phyloP scores from a whole-genome alignment of 2,329 filamentous ascomycete genomes.

The Claviceps purpurea region DNA sequence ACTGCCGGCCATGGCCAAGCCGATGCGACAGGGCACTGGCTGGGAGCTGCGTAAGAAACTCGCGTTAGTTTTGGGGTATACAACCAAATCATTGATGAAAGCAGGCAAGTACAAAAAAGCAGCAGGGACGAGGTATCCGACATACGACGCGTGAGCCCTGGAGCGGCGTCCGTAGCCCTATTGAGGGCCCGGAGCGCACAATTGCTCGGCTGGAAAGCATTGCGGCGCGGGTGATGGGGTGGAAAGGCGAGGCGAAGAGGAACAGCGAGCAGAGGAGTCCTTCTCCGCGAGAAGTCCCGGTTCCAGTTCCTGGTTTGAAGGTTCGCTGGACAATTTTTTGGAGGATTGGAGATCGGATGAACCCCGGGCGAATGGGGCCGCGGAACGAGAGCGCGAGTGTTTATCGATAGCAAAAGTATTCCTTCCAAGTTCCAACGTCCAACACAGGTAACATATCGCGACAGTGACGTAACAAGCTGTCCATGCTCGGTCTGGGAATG shows the following conservation, averaged over 20 bases:
- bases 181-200: slow-evolving; percentile 24
- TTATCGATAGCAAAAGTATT: neutral
- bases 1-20: slow-evolving; percentile 21
- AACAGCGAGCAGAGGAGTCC: neutral
- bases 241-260: neutral
- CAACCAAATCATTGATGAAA: too few relatives aligned
- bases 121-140: neutral
- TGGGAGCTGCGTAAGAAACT: slow-evolving; percentile 8
- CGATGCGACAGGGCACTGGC: slow-evolving; percentile 16
- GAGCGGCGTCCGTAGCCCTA: slow-evolving; percentile 17
- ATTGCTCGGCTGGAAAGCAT: slow-evolving; percentile 35
- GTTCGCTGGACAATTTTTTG: slow-evolving; percentile 16
- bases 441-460: too few relatives aligned
- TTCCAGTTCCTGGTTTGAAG: neutral
- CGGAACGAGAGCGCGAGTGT: neutral
- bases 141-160: slow-evolving; percentile 16
- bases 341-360: slow-evolving; percentile 18
- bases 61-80: neutral
- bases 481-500: too few relatives aligned
- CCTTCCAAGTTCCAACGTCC: too few relatives aligned
- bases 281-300: neutral
- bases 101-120: neutral
- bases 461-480: too few relatives aligned
- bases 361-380: slow-evolving; percentile 15
- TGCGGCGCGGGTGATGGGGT: slow-evolving; percentile 11